Evolutionary conservation across 345 rosid species (phyloP), one percentile per base, ranked within the genome.

Genomic region (Aethionema arabicum): DNA sequence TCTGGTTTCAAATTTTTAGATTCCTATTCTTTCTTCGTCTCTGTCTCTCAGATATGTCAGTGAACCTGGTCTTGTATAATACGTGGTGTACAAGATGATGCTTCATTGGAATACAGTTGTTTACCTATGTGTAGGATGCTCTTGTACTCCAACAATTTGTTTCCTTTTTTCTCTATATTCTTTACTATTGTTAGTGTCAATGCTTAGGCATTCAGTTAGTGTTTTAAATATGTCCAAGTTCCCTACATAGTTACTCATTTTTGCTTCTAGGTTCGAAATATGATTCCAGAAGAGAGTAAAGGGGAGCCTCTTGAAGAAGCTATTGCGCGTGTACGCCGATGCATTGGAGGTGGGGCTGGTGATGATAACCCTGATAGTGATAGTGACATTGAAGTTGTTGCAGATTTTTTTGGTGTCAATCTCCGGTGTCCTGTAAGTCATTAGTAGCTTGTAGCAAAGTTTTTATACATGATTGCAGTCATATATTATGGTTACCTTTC

Each of bases 301-400:
- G 99, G 97, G 71, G 96, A 87, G 78, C 51, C 6, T 16, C 79
- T 93, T 69, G 97, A 85, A 59, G 92, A 90, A 38, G 95, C 99
- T 66, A 84, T 90, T 52, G 81, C 85, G 63, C 97, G 99, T 35
- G 92, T 93, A 49, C 76, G 90, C 31, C 92, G 99, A 52, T 90
- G 99, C 56, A 73, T 87, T 74, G 96, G 97, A 61, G 97, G 98
- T 76, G 93, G 93, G 61, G 75, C 76, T 68, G 81, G 83, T 56
- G 72, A 85, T 8, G 96, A 90, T 57, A 76, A 82, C 80, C 95
- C 86, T 12, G 97, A 86, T 48, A 87, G 99, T 65, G 99, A 90
- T 70, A 93, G 99, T 76, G 99, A 93, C 62, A 65, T 90, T 66
- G 97, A 93, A 86, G 97, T 93, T 68, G 97, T 93, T 73, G 97